Evolutionary conservation across 768 basidiomycete species (phyloP).

Genomic region (Termitomyces sp.): DNA sequence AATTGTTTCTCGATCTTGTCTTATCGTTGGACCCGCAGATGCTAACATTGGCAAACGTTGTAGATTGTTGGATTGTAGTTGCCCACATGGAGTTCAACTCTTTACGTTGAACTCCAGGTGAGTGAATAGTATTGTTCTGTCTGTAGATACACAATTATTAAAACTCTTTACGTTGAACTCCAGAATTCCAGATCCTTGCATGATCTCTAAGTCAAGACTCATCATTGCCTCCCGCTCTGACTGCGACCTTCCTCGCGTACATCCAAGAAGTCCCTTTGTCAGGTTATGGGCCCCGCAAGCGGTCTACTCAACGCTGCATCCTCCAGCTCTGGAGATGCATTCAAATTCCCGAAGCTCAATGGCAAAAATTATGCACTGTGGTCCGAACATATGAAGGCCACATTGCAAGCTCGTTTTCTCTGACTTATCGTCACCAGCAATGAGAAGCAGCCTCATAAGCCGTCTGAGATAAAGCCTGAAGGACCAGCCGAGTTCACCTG

Average conservation of each 20-base stretch:
- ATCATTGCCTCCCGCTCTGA: background rate
- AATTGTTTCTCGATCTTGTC: too few relatives aligned
- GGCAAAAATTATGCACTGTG: background rate
- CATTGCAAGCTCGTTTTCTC: background rate
- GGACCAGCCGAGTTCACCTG: background rate
- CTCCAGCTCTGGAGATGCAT: background rate
- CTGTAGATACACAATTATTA: background rate
- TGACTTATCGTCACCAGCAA: background rate
- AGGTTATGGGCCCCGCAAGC: constrained; percentile 3
- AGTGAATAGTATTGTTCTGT: background rate
- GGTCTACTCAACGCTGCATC: background rate
- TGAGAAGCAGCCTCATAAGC: background rate
- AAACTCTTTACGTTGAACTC: background rate
- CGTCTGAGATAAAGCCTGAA: background rate
- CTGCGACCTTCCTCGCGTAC: background rate
- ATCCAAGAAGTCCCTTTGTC: background rate
- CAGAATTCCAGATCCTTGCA: background rate
- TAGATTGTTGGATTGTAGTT: background rate
- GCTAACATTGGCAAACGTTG: background rate
- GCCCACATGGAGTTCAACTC: background rate
- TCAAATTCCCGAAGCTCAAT: background rate
- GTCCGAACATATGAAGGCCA: constrained; percentile 1
- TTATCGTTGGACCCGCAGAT: background rate
- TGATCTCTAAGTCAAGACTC: background rate
- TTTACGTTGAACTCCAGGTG: background rate